Evolutionary conservation across 2,329 filamentous ascomycete genomes (phyloP).

Genomic region (Samsoniella hepiali): DNA sequence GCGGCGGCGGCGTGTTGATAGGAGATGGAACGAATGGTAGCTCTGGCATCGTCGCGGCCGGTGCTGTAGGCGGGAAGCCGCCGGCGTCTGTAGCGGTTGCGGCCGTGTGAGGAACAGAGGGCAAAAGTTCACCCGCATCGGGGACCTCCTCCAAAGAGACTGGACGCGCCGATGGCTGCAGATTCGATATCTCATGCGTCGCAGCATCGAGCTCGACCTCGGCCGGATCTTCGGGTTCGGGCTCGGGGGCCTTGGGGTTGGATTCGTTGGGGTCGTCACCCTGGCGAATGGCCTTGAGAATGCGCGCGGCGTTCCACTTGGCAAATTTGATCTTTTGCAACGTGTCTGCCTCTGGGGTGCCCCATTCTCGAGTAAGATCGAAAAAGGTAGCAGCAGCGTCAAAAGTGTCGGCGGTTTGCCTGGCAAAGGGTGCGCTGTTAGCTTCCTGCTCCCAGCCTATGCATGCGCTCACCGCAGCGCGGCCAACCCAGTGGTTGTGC

Average conservation of each 20-base stretch:
- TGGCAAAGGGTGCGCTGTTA: constrained; percentile 31
- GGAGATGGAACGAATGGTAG: constrained; percentile 21
- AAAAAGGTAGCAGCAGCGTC: constrained; percentile 90
- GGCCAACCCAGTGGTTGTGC: background rate
- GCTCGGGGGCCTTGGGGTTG: constrained; percentile 67
- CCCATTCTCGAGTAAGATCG: constrained; percentile 84
- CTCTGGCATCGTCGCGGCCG: constrained; percentile 21
- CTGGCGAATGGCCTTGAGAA: constrained; percentile 84
- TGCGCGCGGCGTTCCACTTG: constrained; percentile 91
- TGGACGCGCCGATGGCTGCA: constrained; percentile 40
- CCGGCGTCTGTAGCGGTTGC: constrained; percentile 27
- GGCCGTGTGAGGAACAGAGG: constrained; percentile 17
- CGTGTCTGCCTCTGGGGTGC: constrained; percentile 67
- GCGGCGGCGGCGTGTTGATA: background rate
- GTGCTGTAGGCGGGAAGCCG: constrained; percentile 25
- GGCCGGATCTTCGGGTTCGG: constrained; percentile 20
- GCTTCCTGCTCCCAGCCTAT: constrained; percentile 18
- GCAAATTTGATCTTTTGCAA: constrained; percentile 90
- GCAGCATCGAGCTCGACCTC: constrained; percentile 57
- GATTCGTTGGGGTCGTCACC: constrained; percentile 89
- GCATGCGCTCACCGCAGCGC: background rate
- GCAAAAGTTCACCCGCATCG: constrained; percentile 39
- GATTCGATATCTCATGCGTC: constrained; percentile 44
- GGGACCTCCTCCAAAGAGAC: constrained; percentile 53
- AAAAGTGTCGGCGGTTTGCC: constrained; percentile 91